Evolutionary conservation across 2,329 filamentous ascomycete genomes (phyloP).

Genomic region (Coniella vitis): DNA sequence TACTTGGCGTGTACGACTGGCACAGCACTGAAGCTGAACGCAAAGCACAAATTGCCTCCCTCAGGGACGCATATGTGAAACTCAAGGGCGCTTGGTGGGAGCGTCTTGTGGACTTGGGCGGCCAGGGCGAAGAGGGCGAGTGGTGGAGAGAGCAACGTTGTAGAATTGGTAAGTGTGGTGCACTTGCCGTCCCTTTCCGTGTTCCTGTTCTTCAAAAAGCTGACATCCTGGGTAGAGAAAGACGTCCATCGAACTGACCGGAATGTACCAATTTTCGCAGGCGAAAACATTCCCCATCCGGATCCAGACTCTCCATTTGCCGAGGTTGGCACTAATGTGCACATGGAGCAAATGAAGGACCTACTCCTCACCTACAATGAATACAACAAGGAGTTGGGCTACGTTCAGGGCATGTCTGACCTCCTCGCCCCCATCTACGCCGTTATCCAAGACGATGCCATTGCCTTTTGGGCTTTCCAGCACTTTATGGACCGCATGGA

Average conservation of each 20-base stretch:
- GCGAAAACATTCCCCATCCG: conserved; percentile 93
- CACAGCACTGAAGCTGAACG: conserved; percentile 82
- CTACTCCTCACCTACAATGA: conserved; percentile 99
- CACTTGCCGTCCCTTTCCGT: neutral
- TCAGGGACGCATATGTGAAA: conserved; percentile 88
- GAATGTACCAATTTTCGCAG: conserved; percentile 87
- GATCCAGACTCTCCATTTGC: conserved; percentile 95
- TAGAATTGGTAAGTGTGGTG: conserved; percentile 69
- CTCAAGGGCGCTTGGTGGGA: conserved; percentile 98
- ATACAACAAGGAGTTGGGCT: conserved; percentile 90
- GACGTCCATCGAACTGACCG: conserved; percentile 97
- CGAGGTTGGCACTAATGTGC: conserved; percentile 87
- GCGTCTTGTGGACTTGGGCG: conserved; percentile 73
- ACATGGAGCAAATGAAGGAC: conserved; percentile 98
- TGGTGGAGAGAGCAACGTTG: conserved; percentile 95
- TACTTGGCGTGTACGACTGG: conserved; percentile 91
- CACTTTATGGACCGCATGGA: conserved; percentile 98
- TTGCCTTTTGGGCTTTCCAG: conserved; percentile 95
- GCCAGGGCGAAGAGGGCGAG: conserved; percentile 75
- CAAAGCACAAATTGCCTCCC: conserved; percentile 72
- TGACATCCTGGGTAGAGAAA: conserved; percentile 61
- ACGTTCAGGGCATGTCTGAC: conserved; percentile 98
- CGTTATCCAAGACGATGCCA: conserved; percentile 91
- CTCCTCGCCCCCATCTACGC: conserved; percentile 93
- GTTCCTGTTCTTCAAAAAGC: neutral